Evolutionary conservation across 176 grass and related monocot species (phyloP).

Genomic region (bread wheat (Triticum aestivum)): IWGSC_CS_RefSeq_v2.1 NC_057813.1:710884793-710885292

Average conservation of each 20-base stretch:
- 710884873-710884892: neutral
- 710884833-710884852: neutral
- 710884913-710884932: neutral
- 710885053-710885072: neutral
- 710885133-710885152: neutral
- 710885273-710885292: neutral
- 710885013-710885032: neutral
- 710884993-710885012: neutral
- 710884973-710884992: neutral
- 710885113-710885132: neutral
- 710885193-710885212: neutral
- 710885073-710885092: neutral
- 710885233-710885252: neutral
- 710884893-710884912: neutral
- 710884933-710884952: neutral
- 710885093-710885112: neutral
- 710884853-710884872: neutral
- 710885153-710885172: neutral
- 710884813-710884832: neutral
- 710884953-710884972: neutral
- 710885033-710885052: conserved; percentile 13
- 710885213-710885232: neutral
- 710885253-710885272: neutral
- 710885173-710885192: neutral
- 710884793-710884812: neutral